Evolutionary conservation across 805 yeast species (phyloP), one percentile per base, ranked within the genome.

Genomic region (Yamadazyma laniorum): DNA sequence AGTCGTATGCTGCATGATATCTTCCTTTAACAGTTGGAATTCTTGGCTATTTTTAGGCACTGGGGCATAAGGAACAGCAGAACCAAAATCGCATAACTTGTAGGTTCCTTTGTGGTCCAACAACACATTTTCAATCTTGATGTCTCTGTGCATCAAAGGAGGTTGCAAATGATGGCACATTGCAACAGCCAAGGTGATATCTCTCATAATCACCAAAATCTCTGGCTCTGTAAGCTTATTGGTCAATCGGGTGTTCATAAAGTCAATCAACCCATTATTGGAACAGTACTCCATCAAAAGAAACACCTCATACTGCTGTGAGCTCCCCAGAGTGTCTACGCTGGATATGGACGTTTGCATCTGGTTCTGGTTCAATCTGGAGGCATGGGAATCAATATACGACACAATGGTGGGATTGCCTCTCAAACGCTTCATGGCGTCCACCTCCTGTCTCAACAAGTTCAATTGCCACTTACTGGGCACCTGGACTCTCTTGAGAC

Each of bases 321-420:
- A 17, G 18, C 8, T 43, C 6, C 15, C 35, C 6, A 37, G 17
- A 4, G 30, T 3, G 5, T 18, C 18, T 9, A 13, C 9, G 15
- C 32, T 25, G n/a, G 29, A 65, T 6, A 31, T 26, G n/a, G 31
- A 14, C 7, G 37, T 26, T 11, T 27, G 36, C 9, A 12, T 8
- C 30, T 13, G 18, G 21, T 21, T 23, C n/a, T 14, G 27, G 15
- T 18, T 21, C 27, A 32, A 21, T 50, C 95, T 73, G 9, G 95
- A 80, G 5, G 99, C 99, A 64, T 93, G 96, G 3, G 96, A 87
- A 59, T 93, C 99, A 36, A 89, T 85, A 59, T 93, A 93, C 3
- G 87, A 80, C 1, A 93, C 99, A 44, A 93, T 80, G 55, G 82
- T 81, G 32, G 75, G 74, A 47, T 85, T 77, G 6, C 95, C 95